These are phyloP conservation scores for Flaveria trinervia DNA, from an alignment of 129 eudicot species.

Conservation along the genomic window DNA sequence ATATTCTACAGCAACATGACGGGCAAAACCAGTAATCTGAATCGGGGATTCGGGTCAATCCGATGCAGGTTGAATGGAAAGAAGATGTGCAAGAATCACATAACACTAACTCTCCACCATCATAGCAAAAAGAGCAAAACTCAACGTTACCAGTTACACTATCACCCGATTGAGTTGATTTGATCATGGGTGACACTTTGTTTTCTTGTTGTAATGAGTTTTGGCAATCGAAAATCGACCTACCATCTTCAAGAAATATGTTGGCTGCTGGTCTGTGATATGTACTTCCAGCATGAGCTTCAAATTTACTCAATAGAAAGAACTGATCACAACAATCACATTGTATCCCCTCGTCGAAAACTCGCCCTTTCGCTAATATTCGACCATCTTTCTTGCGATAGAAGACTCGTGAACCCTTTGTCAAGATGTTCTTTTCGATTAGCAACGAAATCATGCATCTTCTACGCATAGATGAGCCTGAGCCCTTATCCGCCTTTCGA, in stretches of 20 bases:
- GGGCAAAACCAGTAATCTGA: slow-evolving; percentile 67
- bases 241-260: slow-evolving; percentile 67
- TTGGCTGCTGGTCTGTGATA: slow-evolving; percentile 66
- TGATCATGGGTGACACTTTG: not conserved
- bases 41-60: slow-evolving; percentile 42
- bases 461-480: not conserved
- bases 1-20: slow-evolving; percentile 71
- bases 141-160: slow-evolving; percentile 34
- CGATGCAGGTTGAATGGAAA: slow-evolving; percentile 64
- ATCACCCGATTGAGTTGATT: not conserved
- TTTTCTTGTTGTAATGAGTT: slow-evolving; percentile 29
- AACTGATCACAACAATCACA: slow-evolving; percentile 61
- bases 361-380: slow-evolving; percentile 41
- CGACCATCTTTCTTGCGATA: slow-evolving; percentile 40
- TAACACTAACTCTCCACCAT: slow-evolving; percentile 56
- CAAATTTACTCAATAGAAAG: slow-evolving; percentile 56
- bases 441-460: slow-evolving; percentile 44
- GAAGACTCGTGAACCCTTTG: slow-evolving; percentile 41
- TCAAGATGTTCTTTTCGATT: slow-evolving; percentile 47
- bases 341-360: slow-evolving; percentile 56
- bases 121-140: slow-evolving; percentile 61
- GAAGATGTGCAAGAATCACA: slow-evolving; percentile 83
- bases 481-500: slow-evolving; percentile 20
- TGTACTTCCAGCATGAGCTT: slow-evolving; percentile 75
- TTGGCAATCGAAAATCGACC: slow-evolving; percentile 51